Conservation (phyloP, 768 basidiomycete genomes). For the Brasilioporus rufonigricans region DNA sequence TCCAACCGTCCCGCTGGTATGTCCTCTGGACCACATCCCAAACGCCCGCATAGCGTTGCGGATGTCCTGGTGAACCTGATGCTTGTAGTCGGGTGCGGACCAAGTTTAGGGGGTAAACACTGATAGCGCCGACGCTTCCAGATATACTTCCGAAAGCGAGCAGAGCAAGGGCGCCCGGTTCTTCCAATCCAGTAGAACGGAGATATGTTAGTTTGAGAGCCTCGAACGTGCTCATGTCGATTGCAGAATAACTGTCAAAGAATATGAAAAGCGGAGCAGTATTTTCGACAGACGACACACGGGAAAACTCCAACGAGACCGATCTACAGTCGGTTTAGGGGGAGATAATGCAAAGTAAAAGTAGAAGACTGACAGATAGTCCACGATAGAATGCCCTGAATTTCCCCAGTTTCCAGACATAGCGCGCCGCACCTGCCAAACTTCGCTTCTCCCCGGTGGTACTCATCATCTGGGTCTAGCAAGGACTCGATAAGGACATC, state of each 20-base stretch:
- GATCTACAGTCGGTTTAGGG: constrained; percentile 51
- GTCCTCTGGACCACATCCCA: constrained; percentile 81
- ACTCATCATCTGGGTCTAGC: constrained; percentile 95
- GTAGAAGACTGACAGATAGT: constrained; percentile 63
- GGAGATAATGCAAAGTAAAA: constrained; percentile 7
- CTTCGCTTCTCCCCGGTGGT: constrained; percentile 61
- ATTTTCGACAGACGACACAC: constrained; percentile 39
- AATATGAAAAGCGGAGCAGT: constrained; percentile 2
- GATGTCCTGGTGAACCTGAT: constrained; percentile 93
- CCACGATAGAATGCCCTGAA: constrained; percentile 88
- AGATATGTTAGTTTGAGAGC: constrained; percentile 90
- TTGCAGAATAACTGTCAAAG: constrained; percentile 73
- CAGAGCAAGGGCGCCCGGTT: constrained; percentile 84
- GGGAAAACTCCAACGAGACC: constrained; percentile 97
- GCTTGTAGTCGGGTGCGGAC: constrained; percentile 95
- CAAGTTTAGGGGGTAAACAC: constrained; percentile 89
- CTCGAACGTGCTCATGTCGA: constrained; percentile 98
- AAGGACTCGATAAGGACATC: constrained; percentile 3
- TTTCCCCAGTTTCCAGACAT: constrained; percentile 78
- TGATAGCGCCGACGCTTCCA: constrained; percentile 90
- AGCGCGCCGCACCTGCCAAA: constrained; percentile 60
- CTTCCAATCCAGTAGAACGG: constrained; percentile 81
- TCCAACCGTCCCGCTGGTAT: constrained; percentile 83
- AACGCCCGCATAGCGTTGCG: constrained; percentile 86
- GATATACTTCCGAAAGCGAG: constrained; percentile 92